Base-by-base conservation (phyloP, 495 filamentous ascomycete genomes). In the Penicillium angulare region DNA sequence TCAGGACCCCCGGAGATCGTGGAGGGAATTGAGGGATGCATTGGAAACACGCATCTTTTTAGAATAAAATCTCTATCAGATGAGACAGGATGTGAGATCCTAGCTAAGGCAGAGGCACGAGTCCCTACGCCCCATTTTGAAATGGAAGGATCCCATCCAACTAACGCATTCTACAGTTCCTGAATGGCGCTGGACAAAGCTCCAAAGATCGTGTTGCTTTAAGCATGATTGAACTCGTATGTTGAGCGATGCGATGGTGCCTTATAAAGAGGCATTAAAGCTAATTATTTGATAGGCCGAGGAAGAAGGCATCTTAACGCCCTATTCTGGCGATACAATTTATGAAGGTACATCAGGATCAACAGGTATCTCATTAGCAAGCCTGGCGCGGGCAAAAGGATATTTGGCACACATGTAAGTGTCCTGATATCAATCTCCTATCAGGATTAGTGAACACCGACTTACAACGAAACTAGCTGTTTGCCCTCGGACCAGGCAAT, bases 291-390 rank as follows among this genome's bases (percentile, higher is more conserved):
- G 17, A 3, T 44, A 86, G 73, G 93, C 95, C 27, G 92, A 97
- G 74, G 78, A 83, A 56, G 71, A 79, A 46, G 90, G 90, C 3
- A 75, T 92, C 7, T 69, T 99, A 42, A 81, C 73, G 5, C 93
- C 95, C 0, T 73, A 87, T 59, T 84, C 86, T 18, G 92, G 92
- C 47, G 95, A 97, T 61, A 90, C 85, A 17, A 87, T 99, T 59
- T 99, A 97, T 71, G 93, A 99, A 73, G 93, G 95, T 40, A 99
- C 95, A 5, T 92, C 95, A 10, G 93, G 93, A 47, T 91, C 86
- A 46, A 96, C 90, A 0, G 92, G 92, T 5, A 96, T 98, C 52
- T 97, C 93, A 3, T 77, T 99, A 17, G 95, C 95, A 3, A 86
- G 87, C 2, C 78, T 99, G 39, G 90, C 89, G 31, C 79, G 91